Base-by-base conservation (phyloP, 441 rosid species). In the Populus hybrid region DNA sequence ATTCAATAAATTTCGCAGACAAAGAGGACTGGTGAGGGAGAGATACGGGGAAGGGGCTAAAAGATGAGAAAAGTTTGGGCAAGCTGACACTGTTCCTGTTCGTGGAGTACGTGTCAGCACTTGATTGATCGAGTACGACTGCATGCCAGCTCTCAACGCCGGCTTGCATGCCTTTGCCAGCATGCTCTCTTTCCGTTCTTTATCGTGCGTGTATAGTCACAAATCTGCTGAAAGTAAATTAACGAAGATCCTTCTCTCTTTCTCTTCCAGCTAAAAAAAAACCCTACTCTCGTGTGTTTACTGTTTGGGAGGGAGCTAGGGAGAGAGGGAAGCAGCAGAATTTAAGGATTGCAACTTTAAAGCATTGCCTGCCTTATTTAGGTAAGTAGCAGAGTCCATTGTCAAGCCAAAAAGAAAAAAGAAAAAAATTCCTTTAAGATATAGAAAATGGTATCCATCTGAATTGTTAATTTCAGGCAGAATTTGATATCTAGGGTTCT, bases 81-180 rank as follows among this genome's bases (percentile, higher is more conserved):
- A 12, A 46, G 53, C 53, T 46, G 57, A 46, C 57, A 12, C 57
- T 11, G 19, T 12, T 12, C 14, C 3, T 42, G 0, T 11, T 42
- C 50, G 14, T 42, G 5, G 0, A 42, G 50, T 42, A 42, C 3
- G 50, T 42, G 50, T 42, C 50, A 42, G 14, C 50, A 42, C 50
- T 2, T 42, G 50, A 42, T 42, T 42, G 50, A 42, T 46, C 57
- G 57, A 46, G 57, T 12, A 12, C 18, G 7, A 61, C 19, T n/a
- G 26, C 9, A 14, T 2, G 28, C 66, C 75, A 9, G 63, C 75
- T n/a, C 79, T 71, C 76, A 67, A 76, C 21, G 71, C 70, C 70
- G 79, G 72, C 57, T 71, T 73, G 76, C 81, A 69, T 72, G 81
- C 80, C 69, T 68, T 79, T 74, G 32, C 72, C 32, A 74, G 40